Percentiles rank a stretch among this genome's conserved stretches.
Evolutionary conservation across 2,329 filamentous ascomycete genomes (phyloP).

Genomic region (Tolypocladium cylindrosporum): DNA sequence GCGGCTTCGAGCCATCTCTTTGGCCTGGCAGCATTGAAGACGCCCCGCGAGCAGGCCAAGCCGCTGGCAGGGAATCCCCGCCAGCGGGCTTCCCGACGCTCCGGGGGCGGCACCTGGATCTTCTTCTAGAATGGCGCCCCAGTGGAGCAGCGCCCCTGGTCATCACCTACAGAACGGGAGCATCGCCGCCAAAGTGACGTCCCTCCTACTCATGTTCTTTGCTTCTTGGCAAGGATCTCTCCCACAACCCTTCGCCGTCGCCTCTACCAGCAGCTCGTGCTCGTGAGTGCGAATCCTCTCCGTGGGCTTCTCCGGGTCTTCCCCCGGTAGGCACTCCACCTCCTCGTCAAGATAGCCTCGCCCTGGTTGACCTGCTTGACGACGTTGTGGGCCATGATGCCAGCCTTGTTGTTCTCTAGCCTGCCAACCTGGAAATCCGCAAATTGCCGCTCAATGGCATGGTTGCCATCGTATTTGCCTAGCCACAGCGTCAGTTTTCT

Average conservation of each 20-base stretch:
- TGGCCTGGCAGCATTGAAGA: not conserved
- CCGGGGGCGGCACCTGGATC: not conserved
- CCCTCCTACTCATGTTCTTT: not conserved
- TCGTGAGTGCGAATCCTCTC: slow-evolving; percentile 66
- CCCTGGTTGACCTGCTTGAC: slow-evolving; percentile 73
- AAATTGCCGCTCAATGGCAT: slow-evolving; percentile 71
- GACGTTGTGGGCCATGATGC: slow-evolving; percentile 86
- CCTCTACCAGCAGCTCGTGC: slow-evolving; percentile 70
- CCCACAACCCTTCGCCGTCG: slow-evolving; percentile 41
- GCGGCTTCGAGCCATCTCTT: not conserved
- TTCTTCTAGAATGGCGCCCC: not conserved
- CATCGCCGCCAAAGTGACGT: too few relatives aligned
- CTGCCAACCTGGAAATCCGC: slow-evolving; percentile 56
- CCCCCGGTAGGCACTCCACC: slow-evolving; percentile 50
- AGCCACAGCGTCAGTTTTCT: slow-evolving; percentile 9
- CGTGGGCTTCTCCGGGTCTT: slow-evolving; percentile 56
- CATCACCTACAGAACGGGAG: too few relatives aligned
- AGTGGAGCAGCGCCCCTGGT: not conserved
- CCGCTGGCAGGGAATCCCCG: not conserved
- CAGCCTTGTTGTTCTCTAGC: slow-evolving; percentile 52
- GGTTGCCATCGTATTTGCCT: slow-evolving; percentile 66
- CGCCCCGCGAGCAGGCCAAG: not conserved
- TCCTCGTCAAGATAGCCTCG: slow-evolving; percentile 43
- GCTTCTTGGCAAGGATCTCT: slow-evolving; percentile 21
- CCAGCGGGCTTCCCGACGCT: not conserved